These are phyloP conservation scores for Starmerella geochares DNA, from an alignment of 805 yeast genomes.

Conservation along the genomic window DNA sequence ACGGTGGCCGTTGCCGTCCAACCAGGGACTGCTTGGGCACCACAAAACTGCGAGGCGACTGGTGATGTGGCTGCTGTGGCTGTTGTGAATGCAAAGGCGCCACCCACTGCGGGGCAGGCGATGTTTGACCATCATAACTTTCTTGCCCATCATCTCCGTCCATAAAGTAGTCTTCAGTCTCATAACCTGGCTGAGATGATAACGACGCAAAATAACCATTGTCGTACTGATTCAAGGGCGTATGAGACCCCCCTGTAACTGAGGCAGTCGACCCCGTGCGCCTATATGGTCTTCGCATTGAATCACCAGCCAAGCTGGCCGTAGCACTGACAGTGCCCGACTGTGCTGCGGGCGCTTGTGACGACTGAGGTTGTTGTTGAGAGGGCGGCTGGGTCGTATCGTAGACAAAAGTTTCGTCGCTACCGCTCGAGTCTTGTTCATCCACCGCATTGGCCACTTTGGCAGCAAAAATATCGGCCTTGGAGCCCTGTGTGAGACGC, in stretches of 20 bases:
- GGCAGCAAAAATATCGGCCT: conserved; percentile 92
- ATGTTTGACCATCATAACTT: not conserved
- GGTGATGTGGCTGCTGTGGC: not conserved
- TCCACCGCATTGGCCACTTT: conserved; percentile 88
- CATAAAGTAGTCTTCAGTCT: conserved; percentile 1
- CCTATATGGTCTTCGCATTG: conserved; percentile 21
- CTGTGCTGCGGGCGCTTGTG: not conserved
- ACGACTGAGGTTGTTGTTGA: not conserved
- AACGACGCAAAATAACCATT: not conserved
- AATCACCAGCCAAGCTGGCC: conserved; percentile 9
- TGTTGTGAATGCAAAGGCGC: not conserved
- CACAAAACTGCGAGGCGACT: conserved; percentile 11
- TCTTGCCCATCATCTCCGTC: not conserved
- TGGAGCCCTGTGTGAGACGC: conserved; percentile 41
- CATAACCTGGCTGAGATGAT: conserved; percentile 1
- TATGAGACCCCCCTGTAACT: not conserved
- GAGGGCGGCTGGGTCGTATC: conserved; percentile 40
- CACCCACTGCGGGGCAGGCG: not conserved
- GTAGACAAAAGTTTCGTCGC: conserved; percentile 94
- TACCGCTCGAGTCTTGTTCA: conserved; percentile 60
- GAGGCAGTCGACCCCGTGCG: conserved; percentile 4
- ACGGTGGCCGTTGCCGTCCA: not conserved
- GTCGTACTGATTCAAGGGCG: not conserved
- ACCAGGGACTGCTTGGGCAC: conserved; percentile 32
- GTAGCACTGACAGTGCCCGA: too few relatives aligned